These are phyloP conservation scores for Aspergillus arachidicola DNA, from an alignment of 2,329 filamentous ascomycete genomes.

Conservation along the genomic window DNA sequence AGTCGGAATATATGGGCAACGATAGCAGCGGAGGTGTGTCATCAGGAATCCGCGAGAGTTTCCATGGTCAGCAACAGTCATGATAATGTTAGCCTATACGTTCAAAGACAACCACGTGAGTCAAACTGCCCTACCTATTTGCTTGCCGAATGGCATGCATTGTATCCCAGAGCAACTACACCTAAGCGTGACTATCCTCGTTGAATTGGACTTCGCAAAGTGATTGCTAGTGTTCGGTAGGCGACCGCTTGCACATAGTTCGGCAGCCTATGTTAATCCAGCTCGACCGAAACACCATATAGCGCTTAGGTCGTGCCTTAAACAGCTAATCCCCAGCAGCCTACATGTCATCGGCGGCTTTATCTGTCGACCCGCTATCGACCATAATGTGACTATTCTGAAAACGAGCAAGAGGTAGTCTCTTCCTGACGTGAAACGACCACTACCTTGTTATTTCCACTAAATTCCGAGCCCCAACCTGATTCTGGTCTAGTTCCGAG, in stretches of 20 bases:
- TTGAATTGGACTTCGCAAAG: background rate
- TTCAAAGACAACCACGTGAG: background rate
- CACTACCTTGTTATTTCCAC: background rate
- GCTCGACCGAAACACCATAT: too few relatives aligned
- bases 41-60: too few relatives aligned
- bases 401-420: background rate
- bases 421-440: background rate
- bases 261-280: background rate
- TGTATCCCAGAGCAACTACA: background rate
- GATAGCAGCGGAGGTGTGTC: background rate
- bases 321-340: background rate
- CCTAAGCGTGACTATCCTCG: background rate
- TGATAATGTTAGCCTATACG: background rate
- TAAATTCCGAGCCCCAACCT: background rate
- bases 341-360: background rate
- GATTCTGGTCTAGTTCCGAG: background rate
- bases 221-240: background rate
- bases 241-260: background rate
- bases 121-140: background rate
- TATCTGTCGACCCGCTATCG: background rate
- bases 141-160: background rate
- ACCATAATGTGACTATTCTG: background rate
- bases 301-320: too few relatives aligned
- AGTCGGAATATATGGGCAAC: background rate
- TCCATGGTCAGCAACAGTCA: background rate